These are phyloP conservation scores for Haberlea rhodopensis DNA, from an alignment of 257 asterid genomes.

Conservation along the genomic window DNA sequence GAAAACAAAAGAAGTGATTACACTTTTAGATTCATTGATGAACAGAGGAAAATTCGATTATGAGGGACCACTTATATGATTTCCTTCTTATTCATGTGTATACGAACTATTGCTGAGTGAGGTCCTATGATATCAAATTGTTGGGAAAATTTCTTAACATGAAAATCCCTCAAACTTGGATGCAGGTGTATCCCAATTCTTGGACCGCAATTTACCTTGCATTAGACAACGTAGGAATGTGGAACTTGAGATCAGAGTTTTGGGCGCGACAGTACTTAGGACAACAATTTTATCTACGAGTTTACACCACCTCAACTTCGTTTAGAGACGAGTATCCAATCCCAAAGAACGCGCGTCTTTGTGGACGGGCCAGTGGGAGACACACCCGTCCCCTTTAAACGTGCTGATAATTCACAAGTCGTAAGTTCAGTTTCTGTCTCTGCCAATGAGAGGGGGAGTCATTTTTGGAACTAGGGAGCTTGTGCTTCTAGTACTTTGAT, in stretches of 20 bases:
- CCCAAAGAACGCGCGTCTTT: constrained; percentile 80
- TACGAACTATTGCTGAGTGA: background rate
- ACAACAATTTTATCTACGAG: constrained; percentile 72
- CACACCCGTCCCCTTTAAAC: constrained; percentile 63
- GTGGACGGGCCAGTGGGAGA: constrained; percentile 76
- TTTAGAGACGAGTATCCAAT: constrained; percentile 80
- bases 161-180: background rate
- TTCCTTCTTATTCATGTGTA: too few relatives aligned
- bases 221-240: constrained; percentile 87
- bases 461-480: constrained; percentile 14
- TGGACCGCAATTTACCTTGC: constrained; percentile 74
- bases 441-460: background rate
- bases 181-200: constrained; percentile 79
- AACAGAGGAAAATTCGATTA: background rate
- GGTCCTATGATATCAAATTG: too few relatives aligned
- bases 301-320: constrained; percentile 67
- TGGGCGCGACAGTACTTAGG: constrained; percentile 93
- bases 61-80: too few relatives aligned
- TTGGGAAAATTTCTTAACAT: background rate
- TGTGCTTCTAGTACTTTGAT: constrained; percentile 17
- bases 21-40: background rate
- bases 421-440: constrained; percentile 34
- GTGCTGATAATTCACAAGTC: constrained; percentile 30
- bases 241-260: constrained; percentile 75
- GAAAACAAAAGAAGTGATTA: background rate